Evolutionary conservation across 768 basidiomycete species (phyloP).

Genomic region (Phanerochaete carnosa): DNA sequence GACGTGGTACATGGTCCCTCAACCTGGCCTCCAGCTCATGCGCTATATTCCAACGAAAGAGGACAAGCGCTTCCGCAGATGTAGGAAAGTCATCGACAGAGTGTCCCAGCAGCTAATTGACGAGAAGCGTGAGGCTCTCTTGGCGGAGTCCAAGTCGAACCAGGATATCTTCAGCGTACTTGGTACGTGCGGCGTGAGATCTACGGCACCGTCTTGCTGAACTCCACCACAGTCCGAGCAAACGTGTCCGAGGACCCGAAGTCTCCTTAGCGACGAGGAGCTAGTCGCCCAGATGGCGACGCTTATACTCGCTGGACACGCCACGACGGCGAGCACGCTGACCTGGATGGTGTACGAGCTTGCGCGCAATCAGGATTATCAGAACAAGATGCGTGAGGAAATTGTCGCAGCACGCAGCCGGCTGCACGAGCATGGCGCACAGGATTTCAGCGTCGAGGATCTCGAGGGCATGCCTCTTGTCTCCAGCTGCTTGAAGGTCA

Average conservation of each 20-base stretch:
- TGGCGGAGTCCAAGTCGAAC: slow-evolving; percentile 38
- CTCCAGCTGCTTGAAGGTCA: slow-evolving; percentile 28
- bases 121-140: slow-evolving; percentile 39
- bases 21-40: slow-evolving; percentile 20
- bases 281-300: slow-evolving; percentile 24
- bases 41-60: slow-evolving; percentile 28
- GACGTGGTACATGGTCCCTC: slow-evolving; percentile 28
- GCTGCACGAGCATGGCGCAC: slow-evolving; percentile 19
- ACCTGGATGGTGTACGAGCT: slow-evolving; percentile 30
- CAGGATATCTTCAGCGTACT: slow-evolving; percentile 57
- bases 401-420: slow-evolving; percentile 19
- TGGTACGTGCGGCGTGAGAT: slow-evolving; percentile 30
- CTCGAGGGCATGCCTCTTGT: slow-evolving; percentile 30
- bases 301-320: slow-evolving; percentile 20
- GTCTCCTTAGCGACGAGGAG: slow-evolving; percentile 32
- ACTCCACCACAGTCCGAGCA: slow-evolving; percentile 40
- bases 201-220: neutral
- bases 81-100: slow-evolving; percentile 25
- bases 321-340: slow-evolving; percentile 28
- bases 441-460: slow-evolving; percentile 28
- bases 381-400: slow-evolving; percentile 25
- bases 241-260: slow-evolving; percentile 47
- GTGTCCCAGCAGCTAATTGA: slow-evolving; percentile 44
- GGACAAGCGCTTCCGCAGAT: slow-evolving; percentile 27
- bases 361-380: slow-evolving; percentile 23